Evolutionary conservation across 345 rosid genomes (phyloP), one percentile per base, ranked within the genome.

Genomic region (Boechera divaricarpa): DNA sequence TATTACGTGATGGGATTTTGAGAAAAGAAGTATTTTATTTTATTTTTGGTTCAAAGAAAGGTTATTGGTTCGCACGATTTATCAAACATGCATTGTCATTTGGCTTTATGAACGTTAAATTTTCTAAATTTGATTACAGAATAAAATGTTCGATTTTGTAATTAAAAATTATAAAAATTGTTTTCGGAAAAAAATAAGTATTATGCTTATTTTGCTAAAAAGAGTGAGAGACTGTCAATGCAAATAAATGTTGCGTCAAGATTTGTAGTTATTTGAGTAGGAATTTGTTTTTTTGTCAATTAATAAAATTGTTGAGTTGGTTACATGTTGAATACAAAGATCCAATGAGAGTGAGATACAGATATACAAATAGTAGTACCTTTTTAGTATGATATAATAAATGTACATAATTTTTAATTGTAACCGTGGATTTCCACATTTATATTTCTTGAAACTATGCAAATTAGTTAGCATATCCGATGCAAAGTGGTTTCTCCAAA

Each of bases 1-100:
- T 44, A 68, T 74, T 69, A 73, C 79, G 48, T 57, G 39, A 39
- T 29, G 6, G 32, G 72, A 10, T 41, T 70, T 53, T 56, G 8
- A 33, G 8, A 10, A 55, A 21, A 18, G 7, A 52, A 10, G 18
- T 16, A 3, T 24, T 39, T 53, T 21, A 3, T 10, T 35, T 31
- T 16, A 5, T 66, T 49, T 66, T 39, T 76, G 57, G 80, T 54
- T 77, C 13, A 8, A 63, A 18, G 10, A 8, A 33, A 9, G 15
- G 9, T 9, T 33, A 9, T 10, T 18, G 66, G 77, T 56, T 78
- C 15, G 67, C 81, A 72, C 77, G 77, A 78, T 44, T 56, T 36
- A 70, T 29, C 48, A 58, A 28, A 28, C 33, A 47, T 45, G 45
- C 26, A 45, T 26, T 52, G 63, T 47, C 33, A 59, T 56, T 59